Conservation (phyloP, 2,329 filamentous ascomycete genomes). For the Phialophora expanda region DNA sequence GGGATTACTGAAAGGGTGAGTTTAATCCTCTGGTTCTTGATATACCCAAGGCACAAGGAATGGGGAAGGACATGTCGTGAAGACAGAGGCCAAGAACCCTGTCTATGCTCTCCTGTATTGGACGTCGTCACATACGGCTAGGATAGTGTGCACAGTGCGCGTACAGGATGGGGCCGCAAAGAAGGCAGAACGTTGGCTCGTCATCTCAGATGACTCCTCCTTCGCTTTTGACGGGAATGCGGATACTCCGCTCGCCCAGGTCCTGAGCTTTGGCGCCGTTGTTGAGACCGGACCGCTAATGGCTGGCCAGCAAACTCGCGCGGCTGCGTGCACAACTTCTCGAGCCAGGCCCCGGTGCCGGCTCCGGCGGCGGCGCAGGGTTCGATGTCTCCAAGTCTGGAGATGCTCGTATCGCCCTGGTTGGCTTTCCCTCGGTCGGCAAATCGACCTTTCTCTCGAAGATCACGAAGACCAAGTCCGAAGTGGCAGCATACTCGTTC, state of each 20-base stretch:
- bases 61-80: not conserved
- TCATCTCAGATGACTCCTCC: not conserved
- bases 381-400: slow-evolving; percentile 94
- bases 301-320: slow-evolving; percentile 77
- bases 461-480: slow-evolving; percentile 96
- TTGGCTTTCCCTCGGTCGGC: slow-evolving; percentile 98
- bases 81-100: not conserved
- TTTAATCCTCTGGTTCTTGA: slow-evolving; percentile 10
- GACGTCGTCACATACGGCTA: not conserved
- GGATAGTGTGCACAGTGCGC: not conserved
- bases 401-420: slow-evolving; percentile 93
- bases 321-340: slow-evolving; percentile 91
- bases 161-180: not conserved
- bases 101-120: slow-evolving; percentile 1
- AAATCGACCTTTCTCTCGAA: slow-evolving; percentile 99
- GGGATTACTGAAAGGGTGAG: slow-evolving; percentile 92
- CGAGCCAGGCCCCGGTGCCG: slow-evolving; percentile 81
- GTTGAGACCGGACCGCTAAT: slow-evolving; percentile 15
- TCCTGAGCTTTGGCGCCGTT: not conserved
- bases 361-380: slow-evolving; percentile 77
- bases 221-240: not conserved
- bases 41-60: not conserved
- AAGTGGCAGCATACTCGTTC: slow-evolving; percentile 95
- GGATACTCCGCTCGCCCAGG: not conserved
- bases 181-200: not conserved